Evolutionary conservation across 345 rosid genomes (phyloP).

Genomic region (Brassica rapa): DNA sequence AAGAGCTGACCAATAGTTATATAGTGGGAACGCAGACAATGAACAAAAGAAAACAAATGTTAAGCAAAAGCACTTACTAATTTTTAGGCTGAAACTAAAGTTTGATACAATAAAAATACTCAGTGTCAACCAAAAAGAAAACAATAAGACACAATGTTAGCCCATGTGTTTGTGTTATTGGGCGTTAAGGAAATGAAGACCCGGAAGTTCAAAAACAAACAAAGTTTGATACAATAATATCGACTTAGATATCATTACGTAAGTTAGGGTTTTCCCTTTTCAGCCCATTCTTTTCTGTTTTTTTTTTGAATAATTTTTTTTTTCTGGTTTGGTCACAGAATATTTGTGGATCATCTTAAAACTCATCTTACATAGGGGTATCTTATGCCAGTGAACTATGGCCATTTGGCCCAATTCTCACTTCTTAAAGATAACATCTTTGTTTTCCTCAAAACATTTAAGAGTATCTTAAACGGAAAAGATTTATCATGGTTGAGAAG

Average conservation of each 20-base stretch:
- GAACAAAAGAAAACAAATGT: conserved; percentile 4
- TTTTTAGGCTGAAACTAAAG: neutral
- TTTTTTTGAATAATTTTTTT: neutral
- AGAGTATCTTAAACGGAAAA: neutral
- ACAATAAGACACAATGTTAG: neutral
- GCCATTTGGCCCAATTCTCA: neutral
- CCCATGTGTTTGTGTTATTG: neutral
- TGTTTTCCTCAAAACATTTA: neutral
- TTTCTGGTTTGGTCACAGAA: neutral
- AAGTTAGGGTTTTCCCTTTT: neutral
- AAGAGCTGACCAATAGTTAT: conserved; percentile 13
- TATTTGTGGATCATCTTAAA: neutral
- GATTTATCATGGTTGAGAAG: neutral
- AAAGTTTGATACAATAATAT: neutral
- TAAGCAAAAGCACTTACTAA: neutral
- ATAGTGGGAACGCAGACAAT: conserved; percentile 12
- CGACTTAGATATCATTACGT: neutral
- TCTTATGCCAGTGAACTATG: neutral
- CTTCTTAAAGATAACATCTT: neutral
- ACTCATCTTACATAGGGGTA: neutral
- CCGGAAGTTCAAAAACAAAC: neutral
- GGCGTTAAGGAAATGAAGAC: conserved; percentile 1
- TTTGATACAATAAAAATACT: neutral
- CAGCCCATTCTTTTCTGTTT: neutral
- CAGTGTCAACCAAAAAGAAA: neutral